These are phyloP conservation scores for Trichophyton schoenleinii DNA, from an alignment of 2,329 filamentous ascomycete genomes.

Conservation along the genomic window DNA sequence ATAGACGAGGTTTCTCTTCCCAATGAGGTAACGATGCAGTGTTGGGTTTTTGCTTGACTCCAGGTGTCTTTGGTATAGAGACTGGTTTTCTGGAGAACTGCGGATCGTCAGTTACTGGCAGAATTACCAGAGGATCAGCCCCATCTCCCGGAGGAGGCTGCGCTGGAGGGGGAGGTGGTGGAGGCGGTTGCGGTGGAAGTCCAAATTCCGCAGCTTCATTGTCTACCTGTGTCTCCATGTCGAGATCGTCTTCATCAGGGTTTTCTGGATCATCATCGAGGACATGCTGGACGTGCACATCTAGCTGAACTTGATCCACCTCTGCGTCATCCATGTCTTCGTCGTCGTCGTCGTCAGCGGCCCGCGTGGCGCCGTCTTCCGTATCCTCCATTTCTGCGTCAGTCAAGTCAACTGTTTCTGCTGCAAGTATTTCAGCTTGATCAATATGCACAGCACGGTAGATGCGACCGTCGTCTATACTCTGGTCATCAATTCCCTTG, in stretches of 20 bases:
- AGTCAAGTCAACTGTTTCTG: slow-evolving; percentile 24
- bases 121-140: slow-evolving; percentile 9
- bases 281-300: slow-evolving; percentile 15
- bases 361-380: slow-evolving; percentile 26
- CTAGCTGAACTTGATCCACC: slow-evolving; percentile 29
- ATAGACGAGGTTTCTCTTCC: slow-evolving; percentile 58
- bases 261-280: slow-evolving; percentile 17
- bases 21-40: slow-evolving; percentile 58
- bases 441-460: slow-evolving; percentile 17
- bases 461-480: slow-evolving; percentile 37
- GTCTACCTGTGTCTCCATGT: slow-evolving; percentile 48
- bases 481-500: slow-evolving; percentile 71
- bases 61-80: slow-evolving; percentile 73
- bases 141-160: slow-evolving; percentile 26
- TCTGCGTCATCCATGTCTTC: slow-evolving; percentile 30
- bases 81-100: slow-evolving; percentile 22
- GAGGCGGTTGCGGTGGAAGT: slow-evolving; percentile 46
- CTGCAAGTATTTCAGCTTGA: slow-evolving; percentile 28
- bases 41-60: slow-evolving; percentile 30
- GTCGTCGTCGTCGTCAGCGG: slow-evolving; percentile 23
- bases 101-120: slow-evolving; percentile 4
- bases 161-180: slow-evolving; percentile 39
- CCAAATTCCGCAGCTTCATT: slow-evolving; percentile 64
- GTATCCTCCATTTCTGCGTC: slow-evolving; percentile 37
- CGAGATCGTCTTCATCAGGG: slow-evolving; percentile 38